Percentiles rank a stretch among this genome's conserved stretches.
These are phyloP conservation scores for Apostasia ramifera DNA, from an alignment of 106 monocot genomes.

Conservation along the genomic window DNA sequence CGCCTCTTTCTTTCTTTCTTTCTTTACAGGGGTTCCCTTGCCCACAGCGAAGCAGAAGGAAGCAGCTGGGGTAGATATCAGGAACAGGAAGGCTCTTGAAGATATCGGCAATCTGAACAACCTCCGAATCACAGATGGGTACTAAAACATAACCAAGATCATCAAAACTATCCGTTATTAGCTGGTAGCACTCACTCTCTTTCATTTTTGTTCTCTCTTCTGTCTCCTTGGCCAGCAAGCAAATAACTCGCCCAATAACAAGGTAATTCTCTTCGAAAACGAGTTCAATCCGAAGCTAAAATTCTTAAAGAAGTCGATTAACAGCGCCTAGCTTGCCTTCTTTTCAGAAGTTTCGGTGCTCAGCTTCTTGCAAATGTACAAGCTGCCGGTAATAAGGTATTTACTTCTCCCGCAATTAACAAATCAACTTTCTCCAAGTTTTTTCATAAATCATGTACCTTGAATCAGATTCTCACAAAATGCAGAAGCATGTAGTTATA, in stretches of 20 bases:
- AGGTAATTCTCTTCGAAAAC: conserved; percentile 3
- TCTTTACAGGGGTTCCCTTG: not conserved
- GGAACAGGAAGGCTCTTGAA: conserved; percentile 16
- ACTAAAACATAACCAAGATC: not conserved
- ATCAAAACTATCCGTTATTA: not conserved
- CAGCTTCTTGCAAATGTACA: conserved; percentile 46
- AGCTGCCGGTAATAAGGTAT: conserved; percentile 7
- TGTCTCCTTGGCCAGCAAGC: not conserved
- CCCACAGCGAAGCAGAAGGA: conserved; percentile 11
- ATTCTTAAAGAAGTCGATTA: not conserved
- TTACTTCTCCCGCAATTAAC: too few relatives aligned
- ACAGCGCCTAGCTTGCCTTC: not conserved
- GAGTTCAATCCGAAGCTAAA: too few relatives aligned
- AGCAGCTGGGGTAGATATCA: conserved; percentile 4
- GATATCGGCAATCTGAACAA: conserved; percentile 19
- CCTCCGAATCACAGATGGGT: conserved; percentile 10
- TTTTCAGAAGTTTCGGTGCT: conserved; percentile 36
- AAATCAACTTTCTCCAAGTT: too few relatives aligned
- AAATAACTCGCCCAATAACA: conserved; percentile 8
- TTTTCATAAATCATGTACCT: too few relatives aligned
- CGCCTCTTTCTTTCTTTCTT: not conserved
- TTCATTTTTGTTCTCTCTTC: not conserved
- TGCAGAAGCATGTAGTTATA: conserved; percentile 11
- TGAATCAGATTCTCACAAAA: not conserved
- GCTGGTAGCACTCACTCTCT: not conserved